Base-by-base conservation (phyloP, 2,329 filamentous ascomycete species). In the Sphaerostilbella broomeana region DNA sequence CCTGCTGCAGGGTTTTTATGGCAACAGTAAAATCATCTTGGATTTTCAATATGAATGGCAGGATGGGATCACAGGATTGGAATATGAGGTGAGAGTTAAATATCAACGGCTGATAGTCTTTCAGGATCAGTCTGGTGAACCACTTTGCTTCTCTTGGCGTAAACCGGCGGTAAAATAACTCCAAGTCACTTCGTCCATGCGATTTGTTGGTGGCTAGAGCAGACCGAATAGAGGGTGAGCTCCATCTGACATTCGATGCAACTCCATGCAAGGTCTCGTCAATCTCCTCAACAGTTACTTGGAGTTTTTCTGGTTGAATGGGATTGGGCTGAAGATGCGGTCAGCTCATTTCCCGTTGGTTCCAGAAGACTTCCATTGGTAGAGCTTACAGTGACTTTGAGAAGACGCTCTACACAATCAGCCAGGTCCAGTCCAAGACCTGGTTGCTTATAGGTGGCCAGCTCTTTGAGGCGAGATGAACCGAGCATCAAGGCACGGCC, bases 81-180 rank as follows among this genome's bases (percentile, higher is more conserved):
- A 84, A 69, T 0, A 86, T 61, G 13, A 73, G 57, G 2, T 59
- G 48, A 6, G 66, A 61, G 16, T 87, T 77, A 2, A 94, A 54
- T 2, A 72, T 57, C 0, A 89, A 67, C 0, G 84, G 82, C n/a
- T 73, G 69, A 43, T 81, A 85, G 46, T 81, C 75, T 54, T 94
- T 92, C 19, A 94, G 65, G 5, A 95, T 69, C 20, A 95, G 66
- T 4, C 89, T 74, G 0, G 85, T 85, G 9, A 95, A 70, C 89
- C 89, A 95, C 62, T 95, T 95, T 4, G 81, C 83, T 54, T 94
- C 85, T 29, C 69, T 67, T 3, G 85, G 75, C 31, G 68, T 68
- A 8, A 87, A 55, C 6, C 75, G 72, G 20, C 62, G 65, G 51
- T 84, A 84, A 1, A 89, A 54, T 0, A 57, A 55, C 15, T 67